Base-by-base conservation (phyloP, 768 basidiomycete genomes). In the Suillus brevipes region DNA sequence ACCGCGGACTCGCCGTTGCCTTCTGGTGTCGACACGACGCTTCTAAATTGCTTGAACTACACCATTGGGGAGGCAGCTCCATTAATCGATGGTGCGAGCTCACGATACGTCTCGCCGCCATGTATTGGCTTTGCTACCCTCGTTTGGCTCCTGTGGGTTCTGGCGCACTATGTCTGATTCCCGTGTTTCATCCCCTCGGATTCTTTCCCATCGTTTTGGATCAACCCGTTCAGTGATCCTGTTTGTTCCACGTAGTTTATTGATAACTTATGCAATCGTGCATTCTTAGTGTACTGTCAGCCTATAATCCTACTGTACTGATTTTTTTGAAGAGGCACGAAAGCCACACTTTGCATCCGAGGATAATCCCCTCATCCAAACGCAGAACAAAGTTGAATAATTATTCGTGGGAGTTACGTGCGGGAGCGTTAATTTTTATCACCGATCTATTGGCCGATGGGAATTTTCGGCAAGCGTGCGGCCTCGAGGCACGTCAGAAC, bases 11-110 rank as follows among this genome's bases (percentile, higher is more conserved):
- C 83, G 0, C 81, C 87, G 0, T 77, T 91, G 1, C 89, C 88
- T 1, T 72, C 74, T 2, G 78, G 77, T 52, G 78, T 88, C n/a
- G 83, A 89, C 67, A 75, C 61, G 38, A 78, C 71, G 1, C 76
- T 90, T 13, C 69, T 90, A 45, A 67, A 74, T 36, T 91, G 90
- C 65, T 67, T 91, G 56, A 91, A 91, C 66, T 67, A 75, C 37
- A 90, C 90, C 3, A 88, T 90, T 59, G 88, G 83, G 3, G 71
- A 67, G 23, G 81, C 85, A 2, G 87, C 84, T 2, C 89, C 88
- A 2, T 81, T 91, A 6, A 73, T 89, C 6, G 82, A 78, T 65
- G 75, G 74, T 14, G 79, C 78, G 31, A 45, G 50, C n/a, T 4
- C 36, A 42, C 74, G 18, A 1, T 67, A 49, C 45, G 49, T 66